These are phyloP conservation scores for Botrytis sinoallii DNA, from an alignment of 2,329 filamentous ascomycete species.

Conservation along the genomic window DNA sequence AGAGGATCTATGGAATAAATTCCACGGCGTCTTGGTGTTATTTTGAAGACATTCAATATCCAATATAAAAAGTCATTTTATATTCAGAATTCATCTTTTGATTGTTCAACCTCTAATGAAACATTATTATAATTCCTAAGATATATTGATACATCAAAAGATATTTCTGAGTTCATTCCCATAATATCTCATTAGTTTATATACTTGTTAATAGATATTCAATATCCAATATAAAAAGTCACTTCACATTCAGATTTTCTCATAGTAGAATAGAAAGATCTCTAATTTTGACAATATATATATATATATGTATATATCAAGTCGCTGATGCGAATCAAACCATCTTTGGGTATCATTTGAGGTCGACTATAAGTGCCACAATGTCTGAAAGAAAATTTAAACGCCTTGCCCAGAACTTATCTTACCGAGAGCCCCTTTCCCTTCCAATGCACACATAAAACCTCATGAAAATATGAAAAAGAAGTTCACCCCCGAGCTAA, in stretches of 20 bases:
- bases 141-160: too few relatives aligned
- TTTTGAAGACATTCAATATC: conserved; percentile 13
- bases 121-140: too few relatives aligned
- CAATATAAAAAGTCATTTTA: conserved; percentile 6
- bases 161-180: too few relatives aligned
- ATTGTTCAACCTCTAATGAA: too few relatives aligned
- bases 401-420: conserved; percentile 18
- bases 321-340: not conserved
- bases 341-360: conserved; percentile 17
- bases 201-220: too few relatives aligned
- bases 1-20: conserved; percentile 6
- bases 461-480: not conserved
- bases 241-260: not conserved
- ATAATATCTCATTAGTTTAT: too few relatives aligned
- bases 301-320: conserved; percentile 2
- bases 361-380: not conserved
- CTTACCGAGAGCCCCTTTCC: conserved; percentile 22
- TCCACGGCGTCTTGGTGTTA: conserved; percentile 16
- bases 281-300: conserved; percentile 17
- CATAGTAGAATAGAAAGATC: not conserved
- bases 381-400: not conserved
- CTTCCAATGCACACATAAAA: conserved; percentile 17
- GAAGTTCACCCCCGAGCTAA: not conserved
- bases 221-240: conserved; percentile 11
- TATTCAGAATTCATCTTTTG: not conserved